phyloP scores from a whole-genome alignment of 352 stramenopile species.

The Globisporangium sylvaticum region DNA sequence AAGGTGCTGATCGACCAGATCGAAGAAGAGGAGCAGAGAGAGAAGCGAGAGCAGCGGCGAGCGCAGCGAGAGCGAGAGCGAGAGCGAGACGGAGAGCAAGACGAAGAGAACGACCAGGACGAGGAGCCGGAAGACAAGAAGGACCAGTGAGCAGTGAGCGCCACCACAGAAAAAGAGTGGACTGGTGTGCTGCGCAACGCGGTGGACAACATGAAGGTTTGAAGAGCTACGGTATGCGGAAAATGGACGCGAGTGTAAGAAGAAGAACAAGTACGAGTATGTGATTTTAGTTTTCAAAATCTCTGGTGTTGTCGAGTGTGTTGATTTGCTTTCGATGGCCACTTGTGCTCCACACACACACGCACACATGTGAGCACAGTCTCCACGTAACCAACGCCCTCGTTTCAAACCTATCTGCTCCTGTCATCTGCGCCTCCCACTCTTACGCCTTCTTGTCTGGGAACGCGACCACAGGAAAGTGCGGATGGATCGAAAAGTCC shows the following conservation, averaged over 20 bases:
- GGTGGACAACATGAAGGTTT: neutral
- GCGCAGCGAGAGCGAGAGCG: conserved; percentile 21
- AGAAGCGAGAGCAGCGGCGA: conserved; percentile 15
- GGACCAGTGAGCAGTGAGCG: conserved; percentile 8
- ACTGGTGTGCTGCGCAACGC: neutral
- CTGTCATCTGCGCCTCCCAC: neutral
- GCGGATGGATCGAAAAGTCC: conserved; percentile 64
- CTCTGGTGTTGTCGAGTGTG: neutral
- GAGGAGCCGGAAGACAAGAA: conserved; percentile 18
- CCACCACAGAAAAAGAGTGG: too few species aligned
- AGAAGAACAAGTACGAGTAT: neutral
- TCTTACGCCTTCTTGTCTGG: conserved; percentile 15
- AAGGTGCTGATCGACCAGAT: conserved; percentile 59
- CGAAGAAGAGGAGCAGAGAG: conserved; percentile 36
- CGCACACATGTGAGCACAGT: neutral
- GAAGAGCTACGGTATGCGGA: neutral
- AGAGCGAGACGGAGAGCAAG: conserved; percentile 13
- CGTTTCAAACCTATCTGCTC: neutral
- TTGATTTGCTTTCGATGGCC: neutral
- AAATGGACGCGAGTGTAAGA: conserved; percentile 1
- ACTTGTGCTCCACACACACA: neutral
- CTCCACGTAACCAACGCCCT: neutral
- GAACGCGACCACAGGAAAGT: conserved; percentile 65
- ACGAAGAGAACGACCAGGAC: too few species aligned
- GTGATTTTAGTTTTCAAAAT: conserved; percentile 5